phyloP scores from a whole-genome alignment of 1,139 yeast species.

The Suhomyces terraborum region DNA sequence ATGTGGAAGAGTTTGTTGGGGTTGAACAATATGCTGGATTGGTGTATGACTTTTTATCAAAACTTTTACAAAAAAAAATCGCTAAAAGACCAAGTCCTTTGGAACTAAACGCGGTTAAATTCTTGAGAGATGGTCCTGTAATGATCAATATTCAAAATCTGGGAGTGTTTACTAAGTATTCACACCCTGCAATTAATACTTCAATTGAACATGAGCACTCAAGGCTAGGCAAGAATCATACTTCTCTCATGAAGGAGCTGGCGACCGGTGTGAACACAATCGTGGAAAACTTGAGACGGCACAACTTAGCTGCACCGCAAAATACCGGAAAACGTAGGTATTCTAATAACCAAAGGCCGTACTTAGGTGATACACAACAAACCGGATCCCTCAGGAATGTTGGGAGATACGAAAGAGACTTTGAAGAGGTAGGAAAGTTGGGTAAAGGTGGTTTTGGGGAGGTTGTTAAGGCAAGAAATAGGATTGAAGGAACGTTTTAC shows the following conservation, averaged over 20 bases:
- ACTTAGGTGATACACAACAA: conserved; percentile 9
- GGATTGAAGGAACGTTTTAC: conserved; percentile 90
- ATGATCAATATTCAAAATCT: conserved; percentile 8
- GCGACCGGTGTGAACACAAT: background rate
- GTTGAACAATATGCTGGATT: conserved; percentile 37
- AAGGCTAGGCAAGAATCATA: background rate
- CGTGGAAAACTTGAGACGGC: conserved; percentile 8
- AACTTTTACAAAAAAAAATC: conserved; percentile 65
- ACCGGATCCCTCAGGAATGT: conserved; percentile 18
- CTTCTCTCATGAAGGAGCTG: background rate
- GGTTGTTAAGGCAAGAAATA: conserved; percentile 91
- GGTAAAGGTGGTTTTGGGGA: conserved; percentile 98
- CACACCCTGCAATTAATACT: conserved; percentile 1
- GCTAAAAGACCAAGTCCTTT: conserved; percentile 79
- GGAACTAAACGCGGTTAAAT: conserved; percentile 80
- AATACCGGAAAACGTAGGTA: conserved; percentile 19
- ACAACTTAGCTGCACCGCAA: conserved; percentile 3
- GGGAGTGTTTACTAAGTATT: conserved; percentile 7
- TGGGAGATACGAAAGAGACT: conserved; percentile 60
- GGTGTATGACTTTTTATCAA: conserved; percentile 64
- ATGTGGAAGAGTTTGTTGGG: conserved; percentile 30
- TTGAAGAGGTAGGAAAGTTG: conserved; percentile 88
- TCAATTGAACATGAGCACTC: background rate
- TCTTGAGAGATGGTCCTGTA: conserved; percentile 69
- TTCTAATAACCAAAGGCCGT: conserved; percentile 19